phyloP scores from a whole-genome alignment of 2,329 filamentous ascomycete genomes.

The Seiridium unicorne region DNA sequence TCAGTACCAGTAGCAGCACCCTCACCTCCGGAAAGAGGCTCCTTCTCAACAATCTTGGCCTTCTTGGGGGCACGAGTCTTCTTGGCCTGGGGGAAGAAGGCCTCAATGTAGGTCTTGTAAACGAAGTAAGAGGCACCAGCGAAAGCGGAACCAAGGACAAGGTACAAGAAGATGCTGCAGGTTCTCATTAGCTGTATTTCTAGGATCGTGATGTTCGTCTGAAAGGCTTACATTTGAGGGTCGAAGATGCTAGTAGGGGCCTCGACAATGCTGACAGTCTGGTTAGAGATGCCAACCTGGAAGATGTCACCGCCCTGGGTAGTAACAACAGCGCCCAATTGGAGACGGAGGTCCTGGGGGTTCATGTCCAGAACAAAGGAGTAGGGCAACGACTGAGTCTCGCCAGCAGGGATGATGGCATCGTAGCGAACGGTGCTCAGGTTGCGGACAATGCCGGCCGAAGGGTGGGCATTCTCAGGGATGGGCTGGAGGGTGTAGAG shows the following conservation, averaged over 20 bases:
- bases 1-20: conserved; percentile 65
- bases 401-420: conserved; percentile 70
- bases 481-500: conserved; percentile 59
- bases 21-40: conserved; percentile 67
- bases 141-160: conserved; percentile 80
- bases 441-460: conserved; percentile 72
- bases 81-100: conserved; percentile 86
- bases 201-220: too few relatives aligned
- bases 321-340: conserved; percentile 72
- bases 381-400: conserved; percentile 76
- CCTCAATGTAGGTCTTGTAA: conserved; percentile 97
- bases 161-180: conserved; percentile 89
- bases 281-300: conserved; percentile 78
- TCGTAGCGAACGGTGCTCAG: conserved; percentile 76
- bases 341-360: conserved; percentile 81
- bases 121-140: conserved; percentile 87
- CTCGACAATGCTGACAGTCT: conserved; percentile 83
- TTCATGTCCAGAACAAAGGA: conserved; percentile 88
- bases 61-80: conserved; percentile 57
- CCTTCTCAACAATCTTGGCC: conserved; percentile 57
- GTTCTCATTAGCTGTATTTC: background rate
- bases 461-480: conserved; percentile 45
- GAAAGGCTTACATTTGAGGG: conserved; percentile 77
- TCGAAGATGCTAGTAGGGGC: conserved; percentile 89
- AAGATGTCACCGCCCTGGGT: conserved; percentile 67